These are phyloP conservation scores for Gyrodon lividus DNA, from an alignment of 768 basidiomycete species.

Conservation along the genomic window DNA sequence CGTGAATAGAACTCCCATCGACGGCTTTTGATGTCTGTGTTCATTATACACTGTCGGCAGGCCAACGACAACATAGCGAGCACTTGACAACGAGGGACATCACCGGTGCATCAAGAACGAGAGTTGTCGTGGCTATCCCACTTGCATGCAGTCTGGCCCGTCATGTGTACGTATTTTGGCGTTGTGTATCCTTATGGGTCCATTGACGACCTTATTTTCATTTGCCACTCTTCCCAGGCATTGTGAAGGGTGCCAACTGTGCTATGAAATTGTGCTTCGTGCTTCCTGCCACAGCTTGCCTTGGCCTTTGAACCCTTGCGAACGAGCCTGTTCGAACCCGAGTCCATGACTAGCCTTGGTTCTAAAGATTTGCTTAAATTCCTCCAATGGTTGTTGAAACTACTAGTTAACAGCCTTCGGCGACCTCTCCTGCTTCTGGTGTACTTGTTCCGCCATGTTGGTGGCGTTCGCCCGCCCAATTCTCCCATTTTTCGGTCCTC, in stretches of 20 bases:
- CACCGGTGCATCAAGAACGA: no score
- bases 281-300: background rate
- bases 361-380: background rate
- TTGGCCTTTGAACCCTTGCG: background rate
- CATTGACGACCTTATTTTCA: background rate
- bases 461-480: background rate
- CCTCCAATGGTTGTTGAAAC: background rate
- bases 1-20: no score
- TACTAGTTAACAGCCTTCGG: background rate
- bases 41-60: no score
- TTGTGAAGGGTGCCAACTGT: background rate
- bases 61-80: no score
- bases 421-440: background rate
- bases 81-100: no score
- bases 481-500: background rate
- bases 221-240: background rate
- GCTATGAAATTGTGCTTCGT: background rate
- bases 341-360: background rate
- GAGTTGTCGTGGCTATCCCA: no score
- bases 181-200: constrained; percentile 1
- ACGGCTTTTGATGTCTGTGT: no score
- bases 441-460: background rate
- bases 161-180: background rate
- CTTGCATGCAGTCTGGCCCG: no score
- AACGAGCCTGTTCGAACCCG: background rate